Base-by-base conservation (phyloP, 768 basidiomycete species). In the Suillus discolor region DNA sequence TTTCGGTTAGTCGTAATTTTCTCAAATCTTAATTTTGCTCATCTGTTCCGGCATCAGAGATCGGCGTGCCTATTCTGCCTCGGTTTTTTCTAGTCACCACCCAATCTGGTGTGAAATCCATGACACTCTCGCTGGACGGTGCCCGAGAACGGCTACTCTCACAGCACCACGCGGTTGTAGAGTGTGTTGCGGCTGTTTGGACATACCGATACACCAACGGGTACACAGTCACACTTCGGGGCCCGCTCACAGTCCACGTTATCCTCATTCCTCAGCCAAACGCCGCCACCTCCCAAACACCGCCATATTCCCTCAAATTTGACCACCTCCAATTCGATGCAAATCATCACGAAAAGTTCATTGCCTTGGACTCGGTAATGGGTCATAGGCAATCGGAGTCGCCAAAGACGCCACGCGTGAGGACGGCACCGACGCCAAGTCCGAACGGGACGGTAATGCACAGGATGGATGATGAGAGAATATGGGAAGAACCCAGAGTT, bases 81-180 rank as follows among this genome's bases (percentile, higher is more conserved):
- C 89, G 92, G 34, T 94, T 94, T 78, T 93, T 94, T 79, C 84
- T 92, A 39, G 91, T 93, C 23, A 93, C 91, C 0, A 89, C 89
- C 2, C 90, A 92, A 73, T 92, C 93, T 5, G 93, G 93, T 34
- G 93, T 94, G 61, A 88, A 88, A 68, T 90, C 90, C 6, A 94
- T 94, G 91, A 84, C 87, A 16, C 77, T 94, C n/a, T 85, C 87
- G 2, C 80, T 94, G 28, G 91, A 93, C 71, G 91, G 90, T 47
- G 91, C 89, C 1, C 85, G 88, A 16, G 93, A 95, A 72, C 83
- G 90, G 64, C 78, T 77, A n/a, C 78, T 84, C 9, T 83, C 82
- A 62, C 81, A 82, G 62, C 70, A 72, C 38, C 79, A 79, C 41
- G 77, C 78, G 13, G 76, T 89, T 63, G 84, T 94, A 18, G 91